Evolutionary conservation across 306 rosid species (phyloP).

Genomic region (Alnus glutinosa): DNA sequence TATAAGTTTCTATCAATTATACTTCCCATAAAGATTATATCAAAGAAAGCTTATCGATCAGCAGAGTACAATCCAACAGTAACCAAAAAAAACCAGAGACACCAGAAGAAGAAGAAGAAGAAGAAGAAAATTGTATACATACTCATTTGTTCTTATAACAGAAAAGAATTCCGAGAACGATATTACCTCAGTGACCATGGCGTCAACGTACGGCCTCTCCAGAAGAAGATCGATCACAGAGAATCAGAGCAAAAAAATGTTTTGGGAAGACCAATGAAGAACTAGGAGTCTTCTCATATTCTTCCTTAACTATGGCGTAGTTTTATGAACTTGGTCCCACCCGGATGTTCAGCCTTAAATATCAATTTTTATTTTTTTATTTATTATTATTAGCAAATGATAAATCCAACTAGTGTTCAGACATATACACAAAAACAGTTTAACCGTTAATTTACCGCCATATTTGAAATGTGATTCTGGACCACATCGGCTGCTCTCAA

Average conservation of each 20-base stretch:
- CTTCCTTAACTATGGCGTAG: constrained; percentile 44
- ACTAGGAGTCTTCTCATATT: constrained; percentile 39
- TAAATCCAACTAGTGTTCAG: background rate
- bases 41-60: constrained; percentile 14
- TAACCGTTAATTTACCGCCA: constrained; percentile 27
- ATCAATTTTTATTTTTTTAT: background rate
- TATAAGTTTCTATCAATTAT: constrained; percentile 15
- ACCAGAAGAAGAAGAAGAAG: background rate
- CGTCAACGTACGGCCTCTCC: constrained; percentile 18
- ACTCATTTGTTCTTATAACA: background rate
- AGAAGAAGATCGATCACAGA: constrained; percentile 33
- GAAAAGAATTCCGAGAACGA: constrained; percentile 9
- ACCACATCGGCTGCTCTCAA: background rate
- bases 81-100: background rate
- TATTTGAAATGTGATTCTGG: constrained; percentile 8
- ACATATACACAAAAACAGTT: constrained; percentile 12
- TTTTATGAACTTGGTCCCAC: constrained; percentile 56
- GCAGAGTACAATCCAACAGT: constrained; percentile 10
- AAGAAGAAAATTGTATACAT: background rate
- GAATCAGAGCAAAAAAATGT: constrained; percentile 21
- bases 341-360: constrained; percentile 31
- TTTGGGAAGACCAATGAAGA: constrained; percentile 34
- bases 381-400: too few species aligned
- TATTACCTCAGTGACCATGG: constrained; percentile 64
- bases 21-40: background rate